Evolutionary conservation across 495 filamentous ascomycete genomes (phyloP), one percentile per base, ranked within the genome.

Genomic region (Neurospora pannonica): DNA sequence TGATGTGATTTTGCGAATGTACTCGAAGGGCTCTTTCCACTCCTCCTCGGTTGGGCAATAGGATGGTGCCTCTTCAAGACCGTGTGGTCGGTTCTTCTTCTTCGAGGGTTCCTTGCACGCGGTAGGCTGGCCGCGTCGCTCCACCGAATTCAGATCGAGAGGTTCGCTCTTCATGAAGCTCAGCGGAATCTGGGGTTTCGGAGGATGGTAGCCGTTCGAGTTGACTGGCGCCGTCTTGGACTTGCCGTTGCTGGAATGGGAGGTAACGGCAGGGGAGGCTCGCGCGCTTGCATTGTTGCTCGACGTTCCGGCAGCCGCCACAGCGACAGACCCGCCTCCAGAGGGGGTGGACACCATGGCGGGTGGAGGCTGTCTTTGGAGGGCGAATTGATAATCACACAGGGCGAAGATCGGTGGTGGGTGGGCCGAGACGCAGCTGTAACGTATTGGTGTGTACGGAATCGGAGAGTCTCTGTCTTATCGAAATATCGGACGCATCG

Each of bases 1-100:
- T 7, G 92, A 90, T 15, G 90, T 86, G 76, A 99, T 98, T 79
- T 93, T 97, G 76, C 89, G 88, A 70, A 99, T 95, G 80, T 97
- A 99, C 80, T 92, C 90, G 76, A 97, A 89, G 3, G 97, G 96
- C 78, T 98, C 94, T 78, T 91, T 93, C 84, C 94, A 99, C 81
- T 99, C 94, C 76, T 98, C 94, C 80, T 93, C 90, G 0, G 93
- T 97, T 54, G 96, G 97, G 75, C 91, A 87, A 80, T 92, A 99
- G 2, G 94, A 95, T 8, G 95, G 97, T 48, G 97, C 97, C 78
- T 99, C 96, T 77, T 91, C 87, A 38, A 99, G 85, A 42, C 90
- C 93, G 82, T 95, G 94, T 28, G 92, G 92, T 42, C 96, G 88
- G 73, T 89, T 89, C 79, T 89, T 88, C 79, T 88, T 88, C 84